Percentiles rank a stretch among this genome's conserved stretches.
phyloP scores from a whole-genome alignment of 148 eudicot species.

The Chenopodium album region DNA sequence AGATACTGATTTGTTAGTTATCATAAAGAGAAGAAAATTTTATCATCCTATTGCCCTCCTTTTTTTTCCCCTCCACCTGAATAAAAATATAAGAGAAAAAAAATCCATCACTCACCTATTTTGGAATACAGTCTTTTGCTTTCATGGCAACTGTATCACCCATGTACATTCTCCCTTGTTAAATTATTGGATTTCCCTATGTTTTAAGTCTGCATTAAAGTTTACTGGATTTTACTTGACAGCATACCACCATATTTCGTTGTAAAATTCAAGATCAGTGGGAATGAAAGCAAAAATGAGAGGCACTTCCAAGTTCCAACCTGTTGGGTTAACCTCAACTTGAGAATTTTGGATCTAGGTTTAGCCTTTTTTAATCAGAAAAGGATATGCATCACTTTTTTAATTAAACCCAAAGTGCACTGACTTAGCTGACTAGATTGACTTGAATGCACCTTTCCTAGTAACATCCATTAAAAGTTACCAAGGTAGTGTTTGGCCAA shows the following conservation, averaged over 20 bases:
- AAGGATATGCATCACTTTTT: neutral
- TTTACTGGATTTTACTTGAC: neutral
- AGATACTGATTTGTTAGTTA: no score
- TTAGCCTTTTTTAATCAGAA: neutral
- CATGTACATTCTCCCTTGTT: neutral
- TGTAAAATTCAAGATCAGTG: neutral
- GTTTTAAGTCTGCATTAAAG: neutral
- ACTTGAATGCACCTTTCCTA: neutral
- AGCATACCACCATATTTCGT: neutral
- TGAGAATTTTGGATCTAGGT: neutral
- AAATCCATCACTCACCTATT: no score
- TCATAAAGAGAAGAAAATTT: neutral
- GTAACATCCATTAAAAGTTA: neutral
- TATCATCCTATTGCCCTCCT: neutral
- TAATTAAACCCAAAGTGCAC: neutral
- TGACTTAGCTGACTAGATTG: neutral
- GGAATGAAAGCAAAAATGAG: neutral
- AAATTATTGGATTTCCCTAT: neutral
- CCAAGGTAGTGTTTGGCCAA: neutral
- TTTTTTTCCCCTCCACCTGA: no score
- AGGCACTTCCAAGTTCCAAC: neutral
- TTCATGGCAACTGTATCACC: neutral
- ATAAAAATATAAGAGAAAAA: no score
- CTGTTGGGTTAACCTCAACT: neutral
- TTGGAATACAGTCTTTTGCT: neutral